Conservation (phyloP, 2,329 filamentous ascomycete species). For the Colletotrichum musae region DNA sequence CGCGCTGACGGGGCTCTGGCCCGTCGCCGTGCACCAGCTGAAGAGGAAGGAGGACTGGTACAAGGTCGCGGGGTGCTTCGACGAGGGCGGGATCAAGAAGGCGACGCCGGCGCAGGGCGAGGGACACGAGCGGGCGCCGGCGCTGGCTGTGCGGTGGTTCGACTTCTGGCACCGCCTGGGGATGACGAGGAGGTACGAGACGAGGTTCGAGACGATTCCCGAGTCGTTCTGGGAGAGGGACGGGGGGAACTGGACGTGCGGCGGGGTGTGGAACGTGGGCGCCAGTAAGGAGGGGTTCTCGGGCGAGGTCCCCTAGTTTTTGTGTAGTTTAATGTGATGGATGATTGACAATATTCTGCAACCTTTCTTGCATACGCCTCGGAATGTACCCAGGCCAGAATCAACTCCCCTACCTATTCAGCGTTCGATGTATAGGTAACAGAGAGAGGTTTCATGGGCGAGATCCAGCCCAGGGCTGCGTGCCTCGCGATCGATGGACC, state of each 20-base stretch:
- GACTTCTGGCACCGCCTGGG: slow-evolving; percentile 46
- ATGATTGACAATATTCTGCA: too few relatives aligned
- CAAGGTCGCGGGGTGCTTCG: slow-evolving; percentile 50
- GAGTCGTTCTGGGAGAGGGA: slow-evolving; percentile 42
- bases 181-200: slow-evolving; percentile 39
- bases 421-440: too few relatives aligned
- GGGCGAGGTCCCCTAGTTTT: background rate
- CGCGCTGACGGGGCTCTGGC: slow-evolving; percentile 44
- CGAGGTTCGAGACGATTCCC: slow-evolving; percentile 46
- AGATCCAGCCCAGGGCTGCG: too few relatives aligned
- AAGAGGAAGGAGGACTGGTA: slow-evolving; percentile 46
- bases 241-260: slow-evolving; percentile 45
- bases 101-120: slow-evolving; percentile 16
- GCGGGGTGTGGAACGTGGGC: slow-evolving; percentile 47
- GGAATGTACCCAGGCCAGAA: too few relatives aligned
- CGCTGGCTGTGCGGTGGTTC: slow-evolving; percentile 42
- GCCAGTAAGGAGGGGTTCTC: slow-evolving; percentile 37
- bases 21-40: slow-evolving; percentile 48
- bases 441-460: too few relatives aligned
- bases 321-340: too few relatives aligned
- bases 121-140: slow-evolving; percentile 23
- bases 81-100: slow-evolving; percentile 46
- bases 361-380: too few relatives aligned
- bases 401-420: too few relatives aligned
- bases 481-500: too few relatives aligned